Conservation (phyloP, 2,329 filamentous ascomycete species). For the Colletotrichum plurivorum region DNA sequence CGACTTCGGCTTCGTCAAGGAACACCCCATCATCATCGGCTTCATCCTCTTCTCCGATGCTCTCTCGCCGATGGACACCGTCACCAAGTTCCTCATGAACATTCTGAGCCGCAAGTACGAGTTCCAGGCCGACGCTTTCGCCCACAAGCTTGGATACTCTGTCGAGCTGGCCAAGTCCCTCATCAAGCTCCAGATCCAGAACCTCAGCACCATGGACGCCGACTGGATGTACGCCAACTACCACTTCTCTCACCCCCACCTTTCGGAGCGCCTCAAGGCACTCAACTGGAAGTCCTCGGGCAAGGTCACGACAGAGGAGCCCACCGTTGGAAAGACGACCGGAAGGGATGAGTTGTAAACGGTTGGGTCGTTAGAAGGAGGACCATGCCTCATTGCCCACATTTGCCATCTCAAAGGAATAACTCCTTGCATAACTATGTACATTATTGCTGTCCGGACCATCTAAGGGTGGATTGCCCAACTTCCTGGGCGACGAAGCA, state of each 20-base stretch:
- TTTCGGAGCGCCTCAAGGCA: constrained; percentile 92
- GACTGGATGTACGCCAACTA: constrained; percentile 99
- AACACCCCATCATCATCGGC: constrained; percentile 94
- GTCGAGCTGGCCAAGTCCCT: constrained; percentile 87
- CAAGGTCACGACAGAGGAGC: constrained; percentile 58
- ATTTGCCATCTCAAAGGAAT: background rate
- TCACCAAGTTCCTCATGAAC: constrained; percentile 97
- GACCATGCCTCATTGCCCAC: background rate
- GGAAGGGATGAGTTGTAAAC: constrained; percentile 82
- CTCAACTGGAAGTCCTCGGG: constrained; percentile 84
- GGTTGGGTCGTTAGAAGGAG: background rate
- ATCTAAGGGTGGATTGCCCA: background rate
- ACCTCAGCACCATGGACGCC: constrained; percentile 97
- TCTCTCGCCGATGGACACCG: constrained; percentile 92
- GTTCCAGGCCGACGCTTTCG: constrained; percentile 95
- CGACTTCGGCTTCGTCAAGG: constrained; percentile 87
- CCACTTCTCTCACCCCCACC: constrained; percentile 97
- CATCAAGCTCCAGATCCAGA: constrained; percentile 98
- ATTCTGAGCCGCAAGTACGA: constrained; percentile 94
- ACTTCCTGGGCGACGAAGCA: background rate
- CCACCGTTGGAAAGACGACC: constrained; percentile 75
- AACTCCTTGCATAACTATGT: constrained; percentile 10
- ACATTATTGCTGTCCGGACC: background rate
- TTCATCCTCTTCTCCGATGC: constrained; percentile 98
- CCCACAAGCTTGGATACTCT: constrained; percentile 85